These are phyloP conservation scores for Trifolium subterraneum DNA, from an alignment of 306 rosid species.

Conservation along the genomic window DNA sequence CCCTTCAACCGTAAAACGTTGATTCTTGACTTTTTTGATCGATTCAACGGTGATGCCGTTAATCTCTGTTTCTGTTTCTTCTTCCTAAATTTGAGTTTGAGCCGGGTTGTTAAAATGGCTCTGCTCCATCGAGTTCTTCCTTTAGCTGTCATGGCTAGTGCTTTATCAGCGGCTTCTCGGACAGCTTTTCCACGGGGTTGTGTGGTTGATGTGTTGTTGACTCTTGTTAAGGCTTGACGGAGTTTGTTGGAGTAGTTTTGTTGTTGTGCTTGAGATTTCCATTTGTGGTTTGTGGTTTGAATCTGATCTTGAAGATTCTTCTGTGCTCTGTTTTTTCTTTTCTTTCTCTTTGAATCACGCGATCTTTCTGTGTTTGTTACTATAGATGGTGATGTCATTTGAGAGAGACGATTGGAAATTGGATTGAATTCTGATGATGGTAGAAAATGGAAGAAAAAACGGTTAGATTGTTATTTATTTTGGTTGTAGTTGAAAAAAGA, in stretches of 20 bases:
- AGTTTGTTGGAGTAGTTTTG: slow-evolving; percentile 79
- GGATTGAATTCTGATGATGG: background rate
- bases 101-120: slow-evolving; percentile 71
- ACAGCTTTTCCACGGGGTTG: slow-evolving; percentile 67
- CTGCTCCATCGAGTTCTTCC: slow-evolving; percentile 95
- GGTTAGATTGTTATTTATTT: background rate
- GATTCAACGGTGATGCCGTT: slow-evolving; percentile 28
- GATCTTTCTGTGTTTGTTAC: slow-evolving; percentile 54
- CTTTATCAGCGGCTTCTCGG: slow-evolving; percentile 84
- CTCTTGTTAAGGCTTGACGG: slow-evolving; percentile 64
- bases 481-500: background rate
- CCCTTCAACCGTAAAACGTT: slow-evolving; percentile 73
- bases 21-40: slow-evolving; percentile 60
- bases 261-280: slow-evolving; percentile 84
- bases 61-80: slow-evolving; percentile 55
- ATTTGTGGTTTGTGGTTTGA: slow-evolving; percentile 51
- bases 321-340: slow-evolving; percentile 62
- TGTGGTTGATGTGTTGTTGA: slow-evolving; percentile 43
- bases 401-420: background rate
- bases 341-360: slow-evolving; percentile 58
- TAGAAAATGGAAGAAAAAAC: no score
- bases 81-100: slow-evolving; percentile 76
- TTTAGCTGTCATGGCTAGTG: slow-evolving; percentile 76
- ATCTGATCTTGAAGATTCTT: slow-evolving; percentile 45
- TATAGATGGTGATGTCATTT: slow-evolving; percentile 55